Conservation (phyloP, 2,329 filamentous ascomycete species). For the Penicillium sp. region DNA sequence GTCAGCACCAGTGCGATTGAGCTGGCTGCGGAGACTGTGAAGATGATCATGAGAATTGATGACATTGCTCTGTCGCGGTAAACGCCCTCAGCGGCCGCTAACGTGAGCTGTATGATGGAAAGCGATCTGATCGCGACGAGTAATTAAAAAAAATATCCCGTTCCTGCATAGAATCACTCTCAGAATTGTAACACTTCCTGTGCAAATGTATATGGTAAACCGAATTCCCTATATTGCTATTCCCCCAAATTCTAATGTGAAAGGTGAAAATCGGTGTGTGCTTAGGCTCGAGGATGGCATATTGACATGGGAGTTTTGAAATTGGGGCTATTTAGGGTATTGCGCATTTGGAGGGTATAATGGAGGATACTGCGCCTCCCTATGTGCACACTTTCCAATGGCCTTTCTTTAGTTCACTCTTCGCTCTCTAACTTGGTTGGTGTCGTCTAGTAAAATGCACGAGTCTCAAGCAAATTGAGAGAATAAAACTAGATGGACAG, state of each 20-base stretch:
- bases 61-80: conserved; percentile 60
- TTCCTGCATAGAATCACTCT: conserved; percentile 19
- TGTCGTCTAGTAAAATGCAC: not conserved
- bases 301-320: not conserved
- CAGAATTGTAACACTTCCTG: not conserved
- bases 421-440: not conserved
- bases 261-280: not conserved
- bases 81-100: conserved; percentile 19
- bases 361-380: not conserved
- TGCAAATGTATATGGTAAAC: not conserved
- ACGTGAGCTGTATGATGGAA: conserved; percentile 29
- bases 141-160: conserved; percentile 28
- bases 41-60: conserved; percentile 79
- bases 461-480: not conserved
- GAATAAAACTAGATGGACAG: not conserved
- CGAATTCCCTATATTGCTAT: not conserved
- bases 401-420: not conserved
- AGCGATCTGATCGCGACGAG: conserved; percentile 26
- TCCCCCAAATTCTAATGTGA: not conserved
- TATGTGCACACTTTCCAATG: not conserved
- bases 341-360: not conserved
- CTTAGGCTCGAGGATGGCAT: not conserved
- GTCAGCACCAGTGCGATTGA: conserved; percentile 98
- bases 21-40: conserved; percentile 95
- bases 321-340: not conserved